phyloP scores from a whole-genome alignment of 1,139 yeast genomes.

The Hanseniaspora uvarum region DNA sequence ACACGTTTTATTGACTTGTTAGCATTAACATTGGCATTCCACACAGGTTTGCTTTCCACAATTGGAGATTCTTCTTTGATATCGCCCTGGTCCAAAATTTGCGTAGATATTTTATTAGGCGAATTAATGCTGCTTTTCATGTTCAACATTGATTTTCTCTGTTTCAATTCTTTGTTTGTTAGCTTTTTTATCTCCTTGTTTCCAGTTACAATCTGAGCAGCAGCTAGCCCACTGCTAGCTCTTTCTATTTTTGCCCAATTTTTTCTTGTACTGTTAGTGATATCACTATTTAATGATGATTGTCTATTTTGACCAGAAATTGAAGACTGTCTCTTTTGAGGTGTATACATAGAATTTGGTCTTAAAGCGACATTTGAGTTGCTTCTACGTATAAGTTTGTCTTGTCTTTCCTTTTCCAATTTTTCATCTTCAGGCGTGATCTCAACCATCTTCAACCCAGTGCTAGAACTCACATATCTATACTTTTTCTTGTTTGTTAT shows the following conservation, averaged over 20 bases:
- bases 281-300: background rate
- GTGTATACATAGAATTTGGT: background rate
- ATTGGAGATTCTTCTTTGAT: background rate
- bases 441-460: conserved; percentile 39
- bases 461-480: conserved; percentile 38
- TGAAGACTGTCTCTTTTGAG: background rate
- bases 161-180: background rate
- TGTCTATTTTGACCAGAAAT: background rate
- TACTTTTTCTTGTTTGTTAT: conserved; percentile 19
- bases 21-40: background rate
- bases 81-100: background rate
- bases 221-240: conserved; percentile 12
- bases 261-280: background rate
- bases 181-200: background rate
- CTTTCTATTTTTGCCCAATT: conserved; percentile 7
- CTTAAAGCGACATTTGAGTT: conserved; percentile 7
- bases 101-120: background rate
- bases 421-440: conserved; percentile 32
- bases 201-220: conserved; percentile 10
- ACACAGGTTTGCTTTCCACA: background rate
- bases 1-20: background rate
- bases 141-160: conserved; percentile 6
- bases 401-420: conserved; percentile 16
- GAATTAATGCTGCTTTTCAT: conserved; percentile 7
- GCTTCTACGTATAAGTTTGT: conserved; percentile 10